Evolutionary conservation across 768 basidiomycete genomes (phyloP).

Genomic region (Phaeolepiota aurea): DNA sequence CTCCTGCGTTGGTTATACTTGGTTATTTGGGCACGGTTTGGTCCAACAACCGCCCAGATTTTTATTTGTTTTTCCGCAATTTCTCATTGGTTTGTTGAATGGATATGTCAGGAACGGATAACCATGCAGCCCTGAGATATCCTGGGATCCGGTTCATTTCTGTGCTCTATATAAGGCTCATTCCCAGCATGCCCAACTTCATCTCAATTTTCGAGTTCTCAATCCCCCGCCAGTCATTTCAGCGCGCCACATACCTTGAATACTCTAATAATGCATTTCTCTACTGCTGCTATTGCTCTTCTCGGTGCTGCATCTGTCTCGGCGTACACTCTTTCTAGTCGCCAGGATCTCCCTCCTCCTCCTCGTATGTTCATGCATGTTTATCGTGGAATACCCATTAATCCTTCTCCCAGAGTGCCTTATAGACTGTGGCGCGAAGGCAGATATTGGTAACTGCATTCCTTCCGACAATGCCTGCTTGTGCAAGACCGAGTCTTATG

Average conservation of each 20-base stretch:
- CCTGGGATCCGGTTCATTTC: not conserved
- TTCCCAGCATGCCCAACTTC: not conserved
- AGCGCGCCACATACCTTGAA: constrained; percentile 2
- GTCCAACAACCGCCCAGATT: not conserved
- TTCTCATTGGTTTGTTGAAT: not conserved
- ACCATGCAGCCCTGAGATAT: no score
- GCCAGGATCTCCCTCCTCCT: constrained; percentile 23
- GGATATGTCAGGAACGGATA: not conserved
- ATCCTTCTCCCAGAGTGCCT: constrained; percentile 38
- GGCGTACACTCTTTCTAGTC: constrained; percentile 22
- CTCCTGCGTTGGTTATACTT: not conserved
- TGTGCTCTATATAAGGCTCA: not conserved
- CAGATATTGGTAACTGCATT: constrained; percentile 36
- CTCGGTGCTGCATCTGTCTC: constrained; percentile 30
- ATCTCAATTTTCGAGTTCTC: not conserved
- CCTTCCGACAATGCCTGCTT: constrained; percentile 47
- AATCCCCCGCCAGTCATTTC: no score
- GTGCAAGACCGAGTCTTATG: constrained; percentile 40
- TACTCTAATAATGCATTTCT: constrained; percentile 45
- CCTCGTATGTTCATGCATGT: not conserved
- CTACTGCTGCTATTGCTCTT: constrained; percentile 29
- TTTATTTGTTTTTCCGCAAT: not conserved
- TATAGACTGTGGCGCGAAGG: constrained; percentile 32
- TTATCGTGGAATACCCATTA: not conserved
- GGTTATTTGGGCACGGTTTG: not conserved